These are phyloP conservation scores for Echites panduratus DNA, from an alignment of 257 asterid genomes.

Conservation along the genomic window DNA sequence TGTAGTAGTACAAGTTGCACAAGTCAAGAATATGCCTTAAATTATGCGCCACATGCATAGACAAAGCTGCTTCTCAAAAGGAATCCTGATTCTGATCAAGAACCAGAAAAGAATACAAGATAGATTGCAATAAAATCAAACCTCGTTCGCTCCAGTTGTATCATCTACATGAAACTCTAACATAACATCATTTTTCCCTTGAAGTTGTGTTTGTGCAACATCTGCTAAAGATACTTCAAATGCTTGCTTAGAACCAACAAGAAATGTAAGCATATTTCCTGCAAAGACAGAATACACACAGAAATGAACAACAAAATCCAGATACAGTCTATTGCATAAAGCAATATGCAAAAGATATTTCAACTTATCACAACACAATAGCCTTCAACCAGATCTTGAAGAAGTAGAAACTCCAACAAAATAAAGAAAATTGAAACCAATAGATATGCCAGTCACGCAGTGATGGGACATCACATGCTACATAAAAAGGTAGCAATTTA, in stretches of 20 bases:
- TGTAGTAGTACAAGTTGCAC: slow-evolving; percentile 19
- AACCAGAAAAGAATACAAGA: slow-evolving; percentile 8
- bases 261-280: slow-evolving; percentile 80
- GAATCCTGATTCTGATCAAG: neutral
- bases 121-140: slow-evolving; percentile 10
- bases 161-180: slow-evolving; percentile 96
- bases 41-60: neutral
- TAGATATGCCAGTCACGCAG: neutral
- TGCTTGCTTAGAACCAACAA: slow-evolving; percentile 83
- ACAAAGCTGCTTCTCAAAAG: neutral
- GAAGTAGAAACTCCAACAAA: neutral
- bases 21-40: neutral
- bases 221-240: slow-evolving; percentile 93
- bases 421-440: neutral
- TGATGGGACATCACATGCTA: neutral
- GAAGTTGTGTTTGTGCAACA: slow-evolving; percentile 96
- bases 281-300: slow-evolving; percentile 15
- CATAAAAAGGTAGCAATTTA: neutral
- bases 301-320: neutral
- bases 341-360: neutral
- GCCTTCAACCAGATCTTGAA: neutral
- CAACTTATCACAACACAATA: neutral
- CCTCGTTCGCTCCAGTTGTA: slow-evolving; percentile 96
- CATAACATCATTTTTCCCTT: slow-evolving; percentile 92
- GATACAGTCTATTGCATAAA: neutral